phyloP scores from a whole-genome alignment of 1,284 basidiomycete species.

The Ceratobasidium sp. region DNA sequence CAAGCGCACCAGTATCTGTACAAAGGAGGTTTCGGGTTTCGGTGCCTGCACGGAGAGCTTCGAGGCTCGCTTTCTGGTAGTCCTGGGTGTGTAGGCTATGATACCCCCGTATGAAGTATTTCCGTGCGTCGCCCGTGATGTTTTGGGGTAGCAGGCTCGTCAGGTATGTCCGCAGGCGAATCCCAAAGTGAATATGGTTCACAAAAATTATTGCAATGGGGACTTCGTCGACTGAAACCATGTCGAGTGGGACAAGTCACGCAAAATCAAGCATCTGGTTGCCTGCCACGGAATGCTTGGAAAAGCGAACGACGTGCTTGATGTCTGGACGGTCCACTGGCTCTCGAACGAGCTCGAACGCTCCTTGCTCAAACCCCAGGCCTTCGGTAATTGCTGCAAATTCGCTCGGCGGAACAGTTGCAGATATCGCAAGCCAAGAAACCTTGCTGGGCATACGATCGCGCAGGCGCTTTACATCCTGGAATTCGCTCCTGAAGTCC shows the following conservation, averaged over 20 bases:
- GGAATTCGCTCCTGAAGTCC: background rate
- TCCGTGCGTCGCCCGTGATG: background rate
- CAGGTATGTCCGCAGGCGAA: background rate
- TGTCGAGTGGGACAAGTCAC: background rate
- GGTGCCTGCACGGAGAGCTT: background rate
- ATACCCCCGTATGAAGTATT: background rate
- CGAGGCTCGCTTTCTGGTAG: background rate
- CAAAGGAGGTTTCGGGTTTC: background rate
- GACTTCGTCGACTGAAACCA: background rate
- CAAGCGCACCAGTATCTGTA: constrained; percentile 5
- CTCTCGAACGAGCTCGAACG: background rate
- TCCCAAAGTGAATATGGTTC: background rate
- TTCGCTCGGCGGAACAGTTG: background rate
- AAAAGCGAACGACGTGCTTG: background rate
- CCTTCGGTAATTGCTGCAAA: background rate
- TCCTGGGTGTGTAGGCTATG: background rate
- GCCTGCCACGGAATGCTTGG: background rate
- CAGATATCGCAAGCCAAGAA: constrained; percentile 9
- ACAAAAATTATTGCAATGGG: constrained; percentile 11
- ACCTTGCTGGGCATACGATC: background rate
- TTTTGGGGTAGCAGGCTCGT: background rate
- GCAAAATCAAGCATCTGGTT: background rate
- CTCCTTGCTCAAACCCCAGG: background rate
- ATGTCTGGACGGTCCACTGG: constrained; percentile 6
- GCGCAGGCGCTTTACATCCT: constrained; percentile 1